Evolutionary conservation across 2,329 filamentous ascomycete species (phyloP).

Genomic region (Ascocoryne sarcoides): DNA sequence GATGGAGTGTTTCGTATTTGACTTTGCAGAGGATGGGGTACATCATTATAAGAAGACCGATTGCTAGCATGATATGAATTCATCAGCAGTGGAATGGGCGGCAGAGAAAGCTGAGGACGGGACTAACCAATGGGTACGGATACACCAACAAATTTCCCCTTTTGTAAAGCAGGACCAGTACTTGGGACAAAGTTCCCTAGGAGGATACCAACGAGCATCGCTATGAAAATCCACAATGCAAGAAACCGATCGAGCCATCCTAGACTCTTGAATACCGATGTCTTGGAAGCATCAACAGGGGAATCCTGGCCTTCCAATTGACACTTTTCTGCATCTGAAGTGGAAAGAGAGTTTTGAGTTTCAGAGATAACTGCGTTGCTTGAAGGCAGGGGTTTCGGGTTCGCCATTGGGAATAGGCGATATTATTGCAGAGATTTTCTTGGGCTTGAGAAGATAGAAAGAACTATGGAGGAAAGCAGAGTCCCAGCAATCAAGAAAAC

Average conservation of each 20-base stretch:
- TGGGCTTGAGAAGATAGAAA: no score
- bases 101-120: background rate
- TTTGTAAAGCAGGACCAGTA: constrained; percentile 46
- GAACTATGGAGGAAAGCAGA: no score
- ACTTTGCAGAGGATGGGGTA: constrained; percentile 88
- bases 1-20: constrained; percentile 65
- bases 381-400: background rate
- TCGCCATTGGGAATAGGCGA: no score
- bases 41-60: constrained; percentile 86
- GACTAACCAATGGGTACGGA: constrained; percentile 51
- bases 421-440: no score
- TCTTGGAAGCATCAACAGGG: constrained; percentile 4
- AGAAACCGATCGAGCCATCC: constrained; percentile 42
- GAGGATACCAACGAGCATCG: constrained; percentile 57
- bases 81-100: background rate
- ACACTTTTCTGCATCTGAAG: constrained; percentile 8
- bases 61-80: constrained; percentile 48
- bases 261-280: constrained; percentile 27
- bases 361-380: background rate
- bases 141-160: constrained; percentile 53
- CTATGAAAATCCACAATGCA: constrained; percentile 53
- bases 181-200: constrained; percentile 53
- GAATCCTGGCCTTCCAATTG: background rate
- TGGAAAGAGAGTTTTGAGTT: background rate
- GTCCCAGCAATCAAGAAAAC: no score